Evolutionary conservation across 106 monocot species (phyloP), one percentile per base, ranked within the genome.

Genomic region (Allium sativum): DNA sequence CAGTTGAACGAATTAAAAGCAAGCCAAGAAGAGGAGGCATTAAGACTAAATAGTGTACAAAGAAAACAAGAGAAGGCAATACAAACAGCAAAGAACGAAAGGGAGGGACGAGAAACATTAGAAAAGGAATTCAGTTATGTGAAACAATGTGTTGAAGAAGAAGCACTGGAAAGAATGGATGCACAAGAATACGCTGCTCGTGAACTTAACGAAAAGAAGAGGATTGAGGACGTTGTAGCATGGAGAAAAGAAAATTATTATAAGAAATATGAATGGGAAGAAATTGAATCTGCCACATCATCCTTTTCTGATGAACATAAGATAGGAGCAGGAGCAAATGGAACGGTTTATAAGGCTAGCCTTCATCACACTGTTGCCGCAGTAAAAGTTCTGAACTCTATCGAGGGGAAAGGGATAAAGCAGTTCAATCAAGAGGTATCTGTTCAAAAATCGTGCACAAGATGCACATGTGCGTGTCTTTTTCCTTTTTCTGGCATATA

Each of bases 351-450:
- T 47, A 88, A 82, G 69, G 93, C 77, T 40, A 88, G 41, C 12
- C 77, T 93, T 21, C 78, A 75, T 66, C 88, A 88, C 60, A 88
- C 77, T 20, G 19, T 68, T 48, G 88, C 84, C 18, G 88, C 93
- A 15, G 82, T 93, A 10, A 93, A 93, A 60, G 56, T 93, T 64
- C 74, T 93, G 8, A 76, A 82, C 47, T 77, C 84, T 45, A 60
- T 70, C 42, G 88, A 88, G 60, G 79, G 60, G 42, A 64, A 61
- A 61, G 56, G 75, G 48, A 78, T 65, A 21, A 80, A 82, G 74
- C 93, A 93, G 71, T 77, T 88, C 55, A 81, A 79, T 13, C 93
- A 88, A 70, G 93, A 93, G 88, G 93, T 93, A 79, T 46, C 40
- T 13, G 12, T 4, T 58, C 0, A 5, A 31, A 31, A 31, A 31